Percentiles rank a stretch among this genome's conserved stretches.
Conservation (phyloP, 257 asterid species). For the Primulina eburnea region DNA sequence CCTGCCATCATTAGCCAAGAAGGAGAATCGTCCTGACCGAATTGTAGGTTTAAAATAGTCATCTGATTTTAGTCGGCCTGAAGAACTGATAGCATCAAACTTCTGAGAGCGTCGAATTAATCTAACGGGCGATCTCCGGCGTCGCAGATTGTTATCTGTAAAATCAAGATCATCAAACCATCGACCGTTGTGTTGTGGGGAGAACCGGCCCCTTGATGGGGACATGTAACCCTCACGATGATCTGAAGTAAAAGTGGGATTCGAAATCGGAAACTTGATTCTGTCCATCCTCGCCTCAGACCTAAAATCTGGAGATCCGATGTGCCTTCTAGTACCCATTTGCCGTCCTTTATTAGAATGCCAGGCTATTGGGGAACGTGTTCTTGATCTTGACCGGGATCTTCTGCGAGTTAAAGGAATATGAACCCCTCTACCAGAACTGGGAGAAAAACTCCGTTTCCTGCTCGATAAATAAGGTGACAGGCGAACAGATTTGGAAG, state of each 20-base stretch:
- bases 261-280: slow-evolving; percentile 42
- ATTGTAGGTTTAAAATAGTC: slow-evolving; percentile 36
- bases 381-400: slow-evolving; percentile 76
- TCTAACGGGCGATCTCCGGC: slow-evolving; percentile 55
- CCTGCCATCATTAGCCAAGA: slow-evolving; percentile 28
- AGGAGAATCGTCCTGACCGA: slow-evolving; percentile 41
- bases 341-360: slow-evolving; percentile 49
- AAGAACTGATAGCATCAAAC: slow-evolving; percentile 37
- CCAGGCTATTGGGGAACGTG: slow-evolving; percentile 78
- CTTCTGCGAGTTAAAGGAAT: slow-evolving; percentile 37
- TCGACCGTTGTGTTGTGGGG: slow-evolving; percentile 45
- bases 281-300: slow-evolving; percentile 52
- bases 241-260: slow-evolving; percentile 48
- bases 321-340: slow-evolving; percentile 38
- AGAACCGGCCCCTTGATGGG: slow-evolving; percentile 51
- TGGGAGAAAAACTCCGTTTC: slow-evolving; percentile 50
- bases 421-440: slow-evolving; percentile 38
- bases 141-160: slow-evolving; percentile 39
- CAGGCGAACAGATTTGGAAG: slow-evolving; percentile 32
- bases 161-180: slow-evolving; percentile 47
- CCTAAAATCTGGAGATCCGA: slow-evolving; percentile 71
- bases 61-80: slow-evolving; percentile 47
- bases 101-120: slow-evolving; percentile 40
- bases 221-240: slow-evolving; percentile 48
- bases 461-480: slow-evolving; percentile 47